These are phyloP conservation scores for Gracilaria vermiculophylla DNA, from an alignment of 23 red algal species.

Conservation along the genomic window DNA sequence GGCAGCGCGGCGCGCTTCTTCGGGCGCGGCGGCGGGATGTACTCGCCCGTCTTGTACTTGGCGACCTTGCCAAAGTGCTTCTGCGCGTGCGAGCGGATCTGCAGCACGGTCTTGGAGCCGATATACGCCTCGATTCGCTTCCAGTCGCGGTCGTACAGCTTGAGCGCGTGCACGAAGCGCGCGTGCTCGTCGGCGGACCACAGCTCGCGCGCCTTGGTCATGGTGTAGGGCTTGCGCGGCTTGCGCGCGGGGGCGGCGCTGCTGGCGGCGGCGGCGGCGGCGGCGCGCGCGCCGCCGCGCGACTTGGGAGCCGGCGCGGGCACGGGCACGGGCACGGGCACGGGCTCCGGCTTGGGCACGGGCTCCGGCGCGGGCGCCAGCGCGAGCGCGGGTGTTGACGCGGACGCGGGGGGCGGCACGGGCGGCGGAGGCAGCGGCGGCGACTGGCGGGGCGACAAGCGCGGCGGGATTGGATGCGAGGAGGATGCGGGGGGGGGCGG, in stretches of 20 bases:
- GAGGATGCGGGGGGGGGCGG: not conserved
- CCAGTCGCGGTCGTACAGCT: slow-evolving; percentile 90
- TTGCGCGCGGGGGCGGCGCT: slow-evolving; percentile 23
- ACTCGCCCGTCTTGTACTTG: slow-evolving; percentile 94
- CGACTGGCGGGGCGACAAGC: not conserved
- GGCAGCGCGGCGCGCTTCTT: slow-evolving; percentile 70
- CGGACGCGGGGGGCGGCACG: not conserved
- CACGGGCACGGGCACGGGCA: too few species aligned
- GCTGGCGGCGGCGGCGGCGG: not conserved
- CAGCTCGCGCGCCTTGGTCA: slow-evolving; percentile 79
- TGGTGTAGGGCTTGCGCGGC: slow-evolving; percentile 90
- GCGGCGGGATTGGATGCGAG: not conserved
- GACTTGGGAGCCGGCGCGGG: too few species aligned
- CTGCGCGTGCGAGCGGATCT: slow-evolving; percentile 97
- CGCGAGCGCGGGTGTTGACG: not conserved
- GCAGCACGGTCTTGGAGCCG: slow-evolving; percentile 91
- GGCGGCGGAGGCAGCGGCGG: not conserved
- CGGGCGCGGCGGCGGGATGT: slow-evolving; percentile 89
- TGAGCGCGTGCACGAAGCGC: slow-evolving; percentile 87
- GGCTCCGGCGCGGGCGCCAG: not conserved
- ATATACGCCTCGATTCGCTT: slow-evolving; percentile 91
- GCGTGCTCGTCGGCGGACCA: slow-evolving; percentile 92
- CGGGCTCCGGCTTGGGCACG: slow-evolving; percentile 42
- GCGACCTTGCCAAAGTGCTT: slow-evolving; percentile 93
- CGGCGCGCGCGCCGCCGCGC: too few species aligned